These are phyloP conservation scores for Aspergillus cavernicola DNA, from an alignment of 495 filamentous ascomycete genomes.

Conservation along the genomic window DNA sequence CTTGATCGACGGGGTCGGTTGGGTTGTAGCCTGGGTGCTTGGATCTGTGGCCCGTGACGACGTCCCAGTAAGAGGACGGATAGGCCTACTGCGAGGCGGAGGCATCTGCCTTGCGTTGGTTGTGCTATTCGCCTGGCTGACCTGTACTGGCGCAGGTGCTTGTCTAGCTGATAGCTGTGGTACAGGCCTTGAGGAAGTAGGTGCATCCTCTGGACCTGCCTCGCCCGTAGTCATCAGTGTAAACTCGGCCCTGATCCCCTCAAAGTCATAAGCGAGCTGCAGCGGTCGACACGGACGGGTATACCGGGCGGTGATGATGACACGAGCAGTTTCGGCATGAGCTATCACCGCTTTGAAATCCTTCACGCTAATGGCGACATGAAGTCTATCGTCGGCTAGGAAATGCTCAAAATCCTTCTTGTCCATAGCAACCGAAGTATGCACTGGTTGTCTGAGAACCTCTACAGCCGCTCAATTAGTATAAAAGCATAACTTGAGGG, in stretches of 20 bases:
- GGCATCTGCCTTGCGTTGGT: constrained; percentile 19
- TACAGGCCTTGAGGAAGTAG: constrained; percentile 27
- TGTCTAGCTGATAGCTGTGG: constrained; percentile 37
- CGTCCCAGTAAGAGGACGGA: constrained; percentile 36
- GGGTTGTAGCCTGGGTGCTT: constrained; percentile 29
- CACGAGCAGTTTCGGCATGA: constrained; percentile 75
- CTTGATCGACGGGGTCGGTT: constrained; percentile 58
- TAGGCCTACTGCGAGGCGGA: constrained; percentile 26
- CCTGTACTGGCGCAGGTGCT: constrained; percentile 22
- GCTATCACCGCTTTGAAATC: constrained; percentile 88
- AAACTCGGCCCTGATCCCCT: constrained; percentile 79
- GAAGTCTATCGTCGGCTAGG: constrained; percentile 70
- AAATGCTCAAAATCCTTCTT: constrained; percentile 84
- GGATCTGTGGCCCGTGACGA: constrained; percentile 20
- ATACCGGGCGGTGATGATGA: constrained; percentile 69
- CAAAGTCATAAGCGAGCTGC: constrained; percentile 70
- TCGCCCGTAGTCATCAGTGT: constrained; percentile 95
- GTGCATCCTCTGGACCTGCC: constrained; percentile 44
- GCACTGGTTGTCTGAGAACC: constrained; percentile 87
- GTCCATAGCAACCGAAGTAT: constrained; percentile 86
- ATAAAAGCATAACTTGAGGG: neutral
- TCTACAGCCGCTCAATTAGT: constrained; percentile 45
- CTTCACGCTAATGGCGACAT: constrained; percentile 87
- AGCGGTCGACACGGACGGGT: constrained; percentile 78
- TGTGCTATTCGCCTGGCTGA: constrained; percentile 11